These are phyloP conservation scores for Termitomyces sp. DNA, from an alignment of 768 basidiomycete genomes.

Conservation along the genomic window DNA sequence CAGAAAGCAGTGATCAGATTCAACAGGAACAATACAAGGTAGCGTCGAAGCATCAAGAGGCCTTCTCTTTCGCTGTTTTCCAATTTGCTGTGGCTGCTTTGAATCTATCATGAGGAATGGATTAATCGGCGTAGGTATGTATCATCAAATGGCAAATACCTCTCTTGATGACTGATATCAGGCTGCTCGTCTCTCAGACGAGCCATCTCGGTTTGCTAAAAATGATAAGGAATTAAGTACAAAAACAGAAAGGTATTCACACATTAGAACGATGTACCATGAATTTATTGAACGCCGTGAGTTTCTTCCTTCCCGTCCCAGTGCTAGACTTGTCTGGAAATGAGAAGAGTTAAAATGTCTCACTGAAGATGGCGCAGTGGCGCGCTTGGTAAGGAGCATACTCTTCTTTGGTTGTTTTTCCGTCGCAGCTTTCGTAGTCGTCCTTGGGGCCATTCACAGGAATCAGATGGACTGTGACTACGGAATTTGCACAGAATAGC, in stretches of 20 bases:
- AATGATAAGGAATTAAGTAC: background rate
- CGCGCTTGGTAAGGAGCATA: conserved; percentile 24
- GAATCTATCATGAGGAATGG: conserved; percentile 41
- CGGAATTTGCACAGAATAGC: background rate
- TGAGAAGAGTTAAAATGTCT: conserved; percentile 14
- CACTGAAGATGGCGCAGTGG: conserved; percentile 10
- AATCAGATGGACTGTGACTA: background rate
- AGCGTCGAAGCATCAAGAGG: conserved; percentile 16
- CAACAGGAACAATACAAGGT: background rate
- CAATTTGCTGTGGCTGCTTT: conserved; percentile 73
- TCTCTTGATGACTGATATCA: conserved; percentile 65
- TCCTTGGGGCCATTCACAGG: conserved; percentile 36
- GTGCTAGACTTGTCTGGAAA: conserved; percentile 45
- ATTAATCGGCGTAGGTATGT: background rate
- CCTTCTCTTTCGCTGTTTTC: conserved; percentile 69
- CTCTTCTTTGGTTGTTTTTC: conserved; percentile 55
- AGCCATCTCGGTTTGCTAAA: conserved; percentile 71
- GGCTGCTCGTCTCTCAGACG: conserved; percentile 75
- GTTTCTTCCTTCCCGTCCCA: conserved; percentile 48
- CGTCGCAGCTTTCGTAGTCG: conserved; percentile 32
- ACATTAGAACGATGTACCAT: conserved; percentile 30
- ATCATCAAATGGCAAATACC: conserved; percentile 36
- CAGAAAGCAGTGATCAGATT: background rate
- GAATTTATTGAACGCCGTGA: conserved; percentile 76
- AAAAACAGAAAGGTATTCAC: background rate